Base-by-base conservation (phyloP, 352 stramenopile species). In the Pythium rhizo-oryzae region DNA sequence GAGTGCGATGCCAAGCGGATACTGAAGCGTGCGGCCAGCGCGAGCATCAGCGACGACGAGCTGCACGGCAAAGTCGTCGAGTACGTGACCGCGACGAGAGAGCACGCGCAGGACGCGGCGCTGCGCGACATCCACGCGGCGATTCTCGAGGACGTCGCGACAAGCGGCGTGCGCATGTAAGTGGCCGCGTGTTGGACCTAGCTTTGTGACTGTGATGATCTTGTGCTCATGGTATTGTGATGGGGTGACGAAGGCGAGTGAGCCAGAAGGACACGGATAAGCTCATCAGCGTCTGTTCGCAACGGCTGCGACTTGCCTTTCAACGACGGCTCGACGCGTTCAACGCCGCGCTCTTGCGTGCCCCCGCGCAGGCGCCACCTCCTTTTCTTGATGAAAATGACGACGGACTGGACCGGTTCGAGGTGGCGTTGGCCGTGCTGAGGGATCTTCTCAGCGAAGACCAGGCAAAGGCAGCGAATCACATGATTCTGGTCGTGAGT, bases 301-400 rank as follows among this genome's bases (percentile, higher is more conserved):
- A 86, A 50, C 69, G 76, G 15, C 67, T 85, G 4, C 78, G 77
- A 0, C 33, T 71, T 28, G 53, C 37, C 15, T 77, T 81, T 41
- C 71, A 77, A 41, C 70, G 61, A 13, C 55, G 62, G 23, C 67
- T 89, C 12, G 81, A 87, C 44, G 43, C 59, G 7, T 79, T 78
- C 33, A 89, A 81, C 39, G 49, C 67, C 6, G 53, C 59, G 0
- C 62, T 62, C 30, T 59, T 86, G 18, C 69, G 80, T 8, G 21
- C 41, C 0, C 18, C 62, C n/a, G 15, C n/a, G 16, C 46, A 49
- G 9, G 23, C 35, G 37, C 24, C 49, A 49, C 23, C 50, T 24
- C 25, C 33, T 5, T 67, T 74, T 63, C 35, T 74, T 8, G 35
- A 28, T 13, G 60, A 61, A 2, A 56, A 35, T 16, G 51, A 53